Evolutionary conservation across 306 rosid genomes (phyloP), one percentile per base, ranked within the genome.

Genomic region (Psophocarpus tetragonolobus): DNA sequence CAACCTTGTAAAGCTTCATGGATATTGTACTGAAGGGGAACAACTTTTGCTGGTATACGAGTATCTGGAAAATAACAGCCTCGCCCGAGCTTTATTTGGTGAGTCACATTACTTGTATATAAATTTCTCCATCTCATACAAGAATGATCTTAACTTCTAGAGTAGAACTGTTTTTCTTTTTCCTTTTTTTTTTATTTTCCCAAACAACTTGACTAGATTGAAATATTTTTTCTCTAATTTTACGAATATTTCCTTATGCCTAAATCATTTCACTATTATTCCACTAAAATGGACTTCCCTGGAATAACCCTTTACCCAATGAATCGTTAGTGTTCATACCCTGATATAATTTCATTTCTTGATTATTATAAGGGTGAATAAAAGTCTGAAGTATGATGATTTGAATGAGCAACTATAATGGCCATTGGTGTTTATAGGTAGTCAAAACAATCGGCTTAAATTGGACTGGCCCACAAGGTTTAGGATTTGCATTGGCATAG

Each of bases 51-150:
- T 92, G 85, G 90, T 92, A 12, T 90, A 92, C 39, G 96, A 92
- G 83, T 90, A 90, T 83, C 11, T 92, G 93, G 92, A 90, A 83
- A 88, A 90, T 68, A 92, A 92, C 71, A 86, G 88, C 86, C 92
- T 92, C 33, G 88, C 90, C 29, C 85, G 83, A 35, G 93, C 93
- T 18, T 75, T 92, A 63, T 88, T 90, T 48, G 91, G 97, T 88
- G 65, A 84, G 92, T 78, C 23, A 76, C 23, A 76, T 62, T 45
- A 36, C 38, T 41, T 39, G 24, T 48, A 42, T 44, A 35, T 38
- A 42, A 53, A 32, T 68, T 68, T 54, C 44, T 50, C 51, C 35
- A 13, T 50, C 58, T 79, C 56, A 42, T 60, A 2, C n/a, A n/a
- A n/a, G n/a, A n/a, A n/a, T n/a, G n/a, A n/a, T n/a, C n/a, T 23